These are phyloP conservation scores for Plasmodium vivax DNA, from an alignment of 169 alveolate genomes.

Conservation along the genomic window DNA sequence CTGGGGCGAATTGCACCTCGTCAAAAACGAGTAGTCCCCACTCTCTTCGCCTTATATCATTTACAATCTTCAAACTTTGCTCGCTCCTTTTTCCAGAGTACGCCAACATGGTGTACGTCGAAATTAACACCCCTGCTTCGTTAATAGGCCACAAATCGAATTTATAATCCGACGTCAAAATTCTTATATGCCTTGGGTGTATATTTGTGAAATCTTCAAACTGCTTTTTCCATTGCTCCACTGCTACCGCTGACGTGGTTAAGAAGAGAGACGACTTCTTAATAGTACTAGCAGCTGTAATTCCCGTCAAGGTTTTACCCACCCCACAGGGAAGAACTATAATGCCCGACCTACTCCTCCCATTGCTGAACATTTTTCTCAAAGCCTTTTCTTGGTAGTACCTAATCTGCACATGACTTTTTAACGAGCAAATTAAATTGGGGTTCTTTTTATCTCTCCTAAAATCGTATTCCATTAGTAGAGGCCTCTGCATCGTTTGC, in stretches of 20 bases:
- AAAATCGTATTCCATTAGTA: conserved; percentile 98
- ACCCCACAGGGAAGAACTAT: conserved; percentile 99
- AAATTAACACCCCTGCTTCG: conserved; percentile 94
- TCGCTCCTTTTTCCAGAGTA: conserved; percentile 92
- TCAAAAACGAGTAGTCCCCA: conserved; percentile 99
- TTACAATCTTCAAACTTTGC: conserved; percentile 88
- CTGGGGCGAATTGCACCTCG: conserved; percentile 99
- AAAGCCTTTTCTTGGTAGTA: conserved; percentile 95
- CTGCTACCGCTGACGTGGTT: conserved; percentile 94
- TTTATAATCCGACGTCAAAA: conserved; percentile 96
- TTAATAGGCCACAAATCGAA: conserved; percentile 90
- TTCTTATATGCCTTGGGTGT: conserved; percentile 88
- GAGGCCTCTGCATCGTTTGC: conserved; percentile 92
- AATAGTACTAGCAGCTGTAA: conserved; percentile 97
- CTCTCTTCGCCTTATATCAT: conserved; percentile 90
- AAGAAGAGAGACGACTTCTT: conserved; percentile 94
- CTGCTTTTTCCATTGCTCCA: conserved; percentile 93
- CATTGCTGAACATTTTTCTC: conserved; percentile 97
- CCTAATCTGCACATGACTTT: conserved; percentile 94
- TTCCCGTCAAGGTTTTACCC: conserved; percentile 99
- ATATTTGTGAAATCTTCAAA: conserved; percentile 92
- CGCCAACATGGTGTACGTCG: conserved; percentile 97
- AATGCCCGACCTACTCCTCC: conserved; percentile 98
- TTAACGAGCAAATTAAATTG: conserved; percentile 90
- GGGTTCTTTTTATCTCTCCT: conserved; percentile 92